Evolutionary conservation across 2,329 filamentous ascomycete genomes (phyloP).

Genomic region (Pseudogymnoascus sp.): DNA sequence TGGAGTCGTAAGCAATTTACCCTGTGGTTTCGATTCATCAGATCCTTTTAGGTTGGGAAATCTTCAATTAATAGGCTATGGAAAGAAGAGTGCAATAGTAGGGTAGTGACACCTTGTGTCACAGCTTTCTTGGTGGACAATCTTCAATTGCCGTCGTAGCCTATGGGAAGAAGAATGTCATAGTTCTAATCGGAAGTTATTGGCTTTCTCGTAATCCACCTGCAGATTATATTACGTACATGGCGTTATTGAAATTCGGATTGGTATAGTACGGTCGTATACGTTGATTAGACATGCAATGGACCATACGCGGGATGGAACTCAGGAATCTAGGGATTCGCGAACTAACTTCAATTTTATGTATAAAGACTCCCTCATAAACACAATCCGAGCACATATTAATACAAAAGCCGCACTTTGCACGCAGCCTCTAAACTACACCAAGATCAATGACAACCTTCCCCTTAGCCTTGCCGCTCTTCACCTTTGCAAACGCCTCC

Average conservation of each 20-base stretch:
- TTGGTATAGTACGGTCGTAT: not conserved
- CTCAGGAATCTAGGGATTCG: not conserved
- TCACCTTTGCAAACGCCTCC: conserved; percentile 33
- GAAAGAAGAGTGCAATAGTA: not conserved
- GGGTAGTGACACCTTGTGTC: not conserved
- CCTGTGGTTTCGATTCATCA: conserved; percentile 19
- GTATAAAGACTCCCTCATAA: not conserved
- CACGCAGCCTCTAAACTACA: not conserved
- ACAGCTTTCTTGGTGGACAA: too few species aligned
- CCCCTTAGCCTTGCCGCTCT: conserved; percentile 34
- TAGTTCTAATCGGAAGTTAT: not conserved
- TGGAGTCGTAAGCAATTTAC: conserved; percentile 18
- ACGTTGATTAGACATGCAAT: not conserved
- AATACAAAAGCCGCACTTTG: not conserved
- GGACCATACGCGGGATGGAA: not conserved
- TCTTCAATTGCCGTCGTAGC: not conserved
- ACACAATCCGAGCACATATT: not conserved
- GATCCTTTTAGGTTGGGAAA: conserved; percentile 11
- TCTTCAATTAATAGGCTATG: too few species aligned
- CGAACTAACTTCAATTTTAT: not conserved
- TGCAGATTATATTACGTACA: not conserved
- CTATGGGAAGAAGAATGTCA: not conserved
- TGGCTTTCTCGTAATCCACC: not conserved
- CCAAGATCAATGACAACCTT: conserved; percentile 34
- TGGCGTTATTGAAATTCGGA: not conserved